These are phyloP conservation scores for Stygiomarasmius scandens DNA, from an alignment of 1,284 basidiomycete genomes.

Conservation along the genomic window DNA sequence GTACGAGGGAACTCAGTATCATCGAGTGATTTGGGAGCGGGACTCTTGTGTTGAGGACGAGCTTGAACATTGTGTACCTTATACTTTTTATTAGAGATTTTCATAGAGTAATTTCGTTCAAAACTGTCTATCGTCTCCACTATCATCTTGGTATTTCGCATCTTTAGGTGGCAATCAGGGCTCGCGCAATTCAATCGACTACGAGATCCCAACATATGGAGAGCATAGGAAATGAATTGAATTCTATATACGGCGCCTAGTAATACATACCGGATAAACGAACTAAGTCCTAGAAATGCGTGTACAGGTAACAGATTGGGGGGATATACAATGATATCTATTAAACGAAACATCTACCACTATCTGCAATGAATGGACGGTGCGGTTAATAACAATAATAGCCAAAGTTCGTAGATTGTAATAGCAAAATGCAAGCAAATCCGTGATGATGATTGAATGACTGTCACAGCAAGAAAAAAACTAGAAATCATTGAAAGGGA, in stretches of 20 bases:
- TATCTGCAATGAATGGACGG: not conserved
- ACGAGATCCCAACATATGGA: not conserved
- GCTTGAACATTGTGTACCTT: not conserved
- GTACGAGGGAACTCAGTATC: slow-evolving; percentile 72
- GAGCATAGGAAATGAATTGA: not conserved
- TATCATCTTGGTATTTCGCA: too few relatives aligned
- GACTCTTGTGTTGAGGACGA: not conserved
- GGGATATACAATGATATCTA: not conserved
- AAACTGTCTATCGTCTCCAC: too few relatives aligned
- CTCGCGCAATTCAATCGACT: too few relatives aligned
- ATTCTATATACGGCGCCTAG: not conserved
- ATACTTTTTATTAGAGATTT: not conserved
- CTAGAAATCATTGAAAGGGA: not conserved
- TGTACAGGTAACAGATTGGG: not conserved
- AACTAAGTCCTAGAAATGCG: not conserved
- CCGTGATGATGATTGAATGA: not conserved
- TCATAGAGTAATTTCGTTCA: too few relatives aligned
- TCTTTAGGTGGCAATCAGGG: too few relatives aligned
- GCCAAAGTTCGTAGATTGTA: not conserved
- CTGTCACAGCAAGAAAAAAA: not conserved
- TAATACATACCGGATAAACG: not conserved
- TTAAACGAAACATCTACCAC: not conserved
- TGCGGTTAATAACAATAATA: not conserved
- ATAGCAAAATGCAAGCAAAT: not conserved
- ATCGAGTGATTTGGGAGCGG: slow-evolving; percentile 52